A percentile compares a stretch with the other conserved stretches of the same genome.
Evolutionary conservation across 495 filamentous ascomycete species (phyloP).

Genomic region (Podospora anserina): DNA sequence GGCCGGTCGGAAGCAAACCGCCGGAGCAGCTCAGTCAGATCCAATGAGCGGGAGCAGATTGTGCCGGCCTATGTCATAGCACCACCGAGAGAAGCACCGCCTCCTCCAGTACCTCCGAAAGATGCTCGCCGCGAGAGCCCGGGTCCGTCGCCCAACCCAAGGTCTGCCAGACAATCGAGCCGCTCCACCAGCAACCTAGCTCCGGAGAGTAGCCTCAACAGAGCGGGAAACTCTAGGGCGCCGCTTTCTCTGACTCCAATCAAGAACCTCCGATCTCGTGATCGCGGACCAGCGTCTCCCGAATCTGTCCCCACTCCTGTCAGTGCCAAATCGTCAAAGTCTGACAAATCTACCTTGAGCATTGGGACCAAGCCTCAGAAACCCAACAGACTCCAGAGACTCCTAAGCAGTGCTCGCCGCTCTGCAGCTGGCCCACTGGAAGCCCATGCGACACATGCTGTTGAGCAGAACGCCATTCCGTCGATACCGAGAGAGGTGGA

Average conservation of each 20-base stretch:
- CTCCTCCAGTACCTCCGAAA: constrained; percentile 35
- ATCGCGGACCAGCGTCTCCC: constrained; percentile 22
- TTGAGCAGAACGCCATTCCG: constrained; percentile 31
- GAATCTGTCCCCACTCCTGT: constrained; percentile 25
- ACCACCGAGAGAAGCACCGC: constrained; percentile 22
- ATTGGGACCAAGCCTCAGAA: constrained; percentile 37
- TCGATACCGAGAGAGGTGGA: constrained; percentile 36
- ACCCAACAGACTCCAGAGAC: constrained; percentile 38
- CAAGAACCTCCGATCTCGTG: neutral
- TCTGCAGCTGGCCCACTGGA: constrained; percentile 23
- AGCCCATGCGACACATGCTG: constrained; percentile 32
- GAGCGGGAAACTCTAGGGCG: constrained; percentile 8
- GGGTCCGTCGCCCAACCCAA: constrained; percentile 6
- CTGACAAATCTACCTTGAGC: constrained; percentile 33
- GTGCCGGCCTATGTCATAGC: neutral
- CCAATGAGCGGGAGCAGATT: neutral
- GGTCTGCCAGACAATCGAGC: constrained; percentile 9
- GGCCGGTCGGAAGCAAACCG: constrained; percentile 11
- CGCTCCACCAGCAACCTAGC: neutral
- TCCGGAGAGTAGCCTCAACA: neutral
- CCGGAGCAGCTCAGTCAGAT: neutral
- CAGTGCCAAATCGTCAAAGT: constrained; percentile 28
- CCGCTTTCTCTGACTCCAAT: constrained; percentile 14
- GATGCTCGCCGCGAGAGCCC: constrained; percentile 17
- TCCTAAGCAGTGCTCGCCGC: constrained; percentile 39